Percentiles rank a stretch among this genome's conserved stretches.
phyloP scores from a whole-genome alignment of 208 protist species.

The Naegleria lovaniensis region DNA sequence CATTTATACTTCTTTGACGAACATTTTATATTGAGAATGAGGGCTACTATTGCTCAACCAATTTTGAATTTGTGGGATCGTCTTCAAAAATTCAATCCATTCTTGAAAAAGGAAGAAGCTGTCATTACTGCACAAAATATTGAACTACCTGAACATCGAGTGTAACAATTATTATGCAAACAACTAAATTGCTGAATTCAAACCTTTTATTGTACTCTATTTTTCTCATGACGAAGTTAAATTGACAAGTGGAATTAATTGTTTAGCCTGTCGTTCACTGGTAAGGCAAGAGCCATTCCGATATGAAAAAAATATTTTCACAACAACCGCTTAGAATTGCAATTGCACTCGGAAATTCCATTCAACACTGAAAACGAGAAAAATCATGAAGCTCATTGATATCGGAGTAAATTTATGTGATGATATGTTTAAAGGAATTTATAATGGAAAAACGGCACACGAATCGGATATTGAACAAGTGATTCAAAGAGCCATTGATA shows the following conservation, averaged over 20 bases:
- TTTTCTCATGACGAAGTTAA: no score
- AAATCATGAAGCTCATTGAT: constrained; percentile 49
- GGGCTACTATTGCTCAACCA: not conserved
- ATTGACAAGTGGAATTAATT: no score
- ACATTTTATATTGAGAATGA: not conserved
- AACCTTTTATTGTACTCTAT: no score
- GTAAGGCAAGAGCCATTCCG: no score
- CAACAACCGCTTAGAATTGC: no score
- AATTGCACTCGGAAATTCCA: no score
- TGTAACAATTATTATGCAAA: not conserved
- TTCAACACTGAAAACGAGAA: no score
- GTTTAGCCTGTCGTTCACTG: no score
- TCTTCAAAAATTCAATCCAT: not conserved
- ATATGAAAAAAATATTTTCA: not conserved
- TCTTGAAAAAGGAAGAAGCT: not conserved
- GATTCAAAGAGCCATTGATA: constrained; percentile 49
- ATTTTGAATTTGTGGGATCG: not conserved
- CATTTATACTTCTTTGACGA: not conserved
- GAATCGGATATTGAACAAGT: constrained; percentile 54
- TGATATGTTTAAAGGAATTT: constrained; percentile 64
- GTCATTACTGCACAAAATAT: not conserved
- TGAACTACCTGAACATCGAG: not conserved
- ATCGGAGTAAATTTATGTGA: constrained; percentile 75
- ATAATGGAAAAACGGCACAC: constrained; percentile 57
- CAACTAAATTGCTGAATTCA: no score